Evolutionary conservation across 2,329 filamentous ascomycete species (phyloP).

Genomic region (Aspergillus ruber): DNA sequence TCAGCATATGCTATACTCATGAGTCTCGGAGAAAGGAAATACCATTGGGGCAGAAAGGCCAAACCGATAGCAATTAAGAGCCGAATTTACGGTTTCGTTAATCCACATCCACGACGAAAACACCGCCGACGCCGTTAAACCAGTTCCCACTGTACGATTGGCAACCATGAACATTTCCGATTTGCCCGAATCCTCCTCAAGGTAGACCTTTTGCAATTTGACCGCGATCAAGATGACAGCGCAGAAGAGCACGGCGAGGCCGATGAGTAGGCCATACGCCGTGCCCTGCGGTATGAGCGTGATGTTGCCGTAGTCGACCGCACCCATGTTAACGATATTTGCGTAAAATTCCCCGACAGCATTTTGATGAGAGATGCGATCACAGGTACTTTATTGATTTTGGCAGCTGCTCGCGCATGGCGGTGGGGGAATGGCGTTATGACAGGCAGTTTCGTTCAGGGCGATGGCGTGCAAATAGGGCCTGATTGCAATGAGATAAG

Average conservation of each 20-base stretch:
- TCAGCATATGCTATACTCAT: background rate
- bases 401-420: background rate
- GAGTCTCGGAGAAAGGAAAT: slow-evolving; percentile 2
- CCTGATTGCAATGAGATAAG: background rate
- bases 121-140: slow-evolving; percentile 32
- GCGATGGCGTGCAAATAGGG: background rate
- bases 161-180: slow-evolving; percentile 40
- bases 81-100: slow-evolving; percentile 31
- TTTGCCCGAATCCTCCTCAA: slow-evolving; percentile 28
- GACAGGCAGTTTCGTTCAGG: background rate
- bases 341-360: background rate
- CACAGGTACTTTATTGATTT: background rate
- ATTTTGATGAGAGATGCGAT: background rate
- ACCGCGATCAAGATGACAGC: slow-evolving; percentile 43
- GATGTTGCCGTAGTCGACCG: background rate
- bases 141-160: slow-evolving; percentile 31
- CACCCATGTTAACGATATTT: background rate
- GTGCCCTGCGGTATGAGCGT: slow-evolving; percentile 23
- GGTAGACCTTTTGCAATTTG: slow-evolving; percentile 36
- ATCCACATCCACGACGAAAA: slow-evolving; percentile 38
- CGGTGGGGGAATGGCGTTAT: background rate
- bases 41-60: slow-evolving; percentile 31
- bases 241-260: slow-evolving; percentile 44
- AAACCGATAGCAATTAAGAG: slow-evolving; percentile 28
- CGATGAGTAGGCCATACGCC: slow-evolving; percentile 44